A percentile compares a stretch with the other conserved stretches of the same genome.
Evolutionary conservation across 1,284 basidiomycete species (phyloP).

Genomic region (Leccinum variabile): DNA sequence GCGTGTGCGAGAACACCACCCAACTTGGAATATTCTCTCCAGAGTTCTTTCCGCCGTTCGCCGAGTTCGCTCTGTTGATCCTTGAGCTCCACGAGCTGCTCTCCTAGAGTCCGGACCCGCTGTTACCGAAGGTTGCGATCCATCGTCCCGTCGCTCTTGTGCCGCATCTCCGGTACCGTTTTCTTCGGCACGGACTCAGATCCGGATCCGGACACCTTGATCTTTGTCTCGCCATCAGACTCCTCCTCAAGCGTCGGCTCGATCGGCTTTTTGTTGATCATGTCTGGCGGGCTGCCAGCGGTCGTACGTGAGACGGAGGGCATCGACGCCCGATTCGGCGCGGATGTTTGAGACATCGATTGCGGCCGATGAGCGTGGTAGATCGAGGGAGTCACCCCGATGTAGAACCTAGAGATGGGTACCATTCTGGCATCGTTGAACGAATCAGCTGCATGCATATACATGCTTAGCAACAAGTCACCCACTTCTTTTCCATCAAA

Average conservation of each 20-base stretch:
- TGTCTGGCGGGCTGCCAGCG: no score
- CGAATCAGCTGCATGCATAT: background rate
- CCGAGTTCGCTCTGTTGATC: slow-evolving; percentile 70
- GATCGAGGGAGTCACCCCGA: slow-evolving; percentile 61
- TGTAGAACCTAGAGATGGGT: slow-evolving; percentile 79
- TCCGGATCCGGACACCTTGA: background rate
- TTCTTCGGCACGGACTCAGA: no score
- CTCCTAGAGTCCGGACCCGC: slow-evolving; percentile 65
- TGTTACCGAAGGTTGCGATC: slow-evolving; percentile 34
- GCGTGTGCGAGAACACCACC: slow-evolving; percentile 77
- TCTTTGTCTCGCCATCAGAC: slow-evolving; percentile 41
- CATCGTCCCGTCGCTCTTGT: no score
- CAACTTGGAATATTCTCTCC: slow-evolving; percentile 93
- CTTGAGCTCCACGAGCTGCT: slow-evolving; percentile 65
- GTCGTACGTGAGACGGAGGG: slow-evolving; percentile 5
- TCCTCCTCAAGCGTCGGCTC: no score
- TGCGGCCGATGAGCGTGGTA: slow-evolving; percentile 55
- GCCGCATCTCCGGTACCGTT: no score
- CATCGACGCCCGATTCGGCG: slow-evolving; percentile 32
- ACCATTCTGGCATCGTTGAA: slow-evolving; percentile 63
- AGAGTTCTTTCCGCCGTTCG: slow-evolving; percentile 88
- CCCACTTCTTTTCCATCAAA: slow-evolving; percentile 76
- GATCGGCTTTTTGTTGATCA: no score
- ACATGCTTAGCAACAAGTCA: slow-evolving; percentile 9
- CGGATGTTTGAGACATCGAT: slow-evolving; percentile 70